Conservation (phyloP, 2,329 filamentous ascomycete species). For the Pseudogymnoascus sp. region DNA sequence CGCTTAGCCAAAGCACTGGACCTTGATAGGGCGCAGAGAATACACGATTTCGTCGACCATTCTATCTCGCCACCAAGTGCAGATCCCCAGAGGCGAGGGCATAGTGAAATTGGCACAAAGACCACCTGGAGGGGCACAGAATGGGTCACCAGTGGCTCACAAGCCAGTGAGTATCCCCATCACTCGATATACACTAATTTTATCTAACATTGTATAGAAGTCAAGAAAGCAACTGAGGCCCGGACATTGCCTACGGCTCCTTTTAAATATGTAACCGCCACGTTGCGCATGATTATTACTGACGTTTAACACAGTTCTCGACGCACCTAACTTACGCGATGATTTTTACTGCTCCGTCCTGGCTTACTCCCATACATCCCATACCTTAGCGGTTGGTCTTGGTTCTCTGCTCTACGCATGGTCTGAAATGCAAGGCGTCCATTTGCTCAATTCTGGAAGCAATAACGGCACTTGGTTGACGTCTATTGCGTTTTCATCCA, state of each 20-base stretch:
- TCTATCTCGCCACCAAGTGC: slow-evolving; percentile 21
- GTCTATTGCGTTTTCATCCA: slow-evolving; percentile 82
- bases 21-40: slow-evolving; percentile 59
- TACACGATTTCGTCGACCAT: slow-evolving; percentile 45
- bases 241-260: slow-evolving; percentile 59
- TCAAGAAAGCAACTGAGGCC: slow-evolving; percentile 23
- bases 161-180: slow-evolving; percentile 17
- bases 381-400: slow-evolving; percentile 76
- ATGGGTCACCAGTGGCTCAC: slow-evolving; percentile 21
- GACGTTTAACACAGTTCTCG: slow-evolving; percentile 56
- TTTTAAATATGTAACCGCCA: slow-evolving; percentile 54
- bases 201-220: slow-evolving; percentile 16
- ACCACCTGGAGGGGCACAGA: slow-evolving; percentile 29
- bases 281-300: slow-evolving; percentile 19
- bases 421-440: slow-evolving; percentile 67
- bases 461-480: slow-evolving; percentile 57
- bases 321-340: slow-evolving; percentile 81
- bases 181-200: neutral
- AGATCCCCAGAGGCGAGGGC: slow-evolving; percentile 22
- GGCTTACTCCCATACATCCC: slow-evolving; percentile 68
- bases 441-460: slow-evolving; percentile 43
- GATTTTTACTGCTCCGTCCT: slow-evolving; percentile 93
- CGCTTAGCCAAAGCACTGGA: slow-evolving; percentile 72
- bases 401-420: slow-evolving; percentile 75
- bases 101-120: slow-evolving; percentile 17